Evolutionary conservation across 371 early-diverging fungal species (phyloP).

Genomic region (Mucor velutinosus): DNA sequence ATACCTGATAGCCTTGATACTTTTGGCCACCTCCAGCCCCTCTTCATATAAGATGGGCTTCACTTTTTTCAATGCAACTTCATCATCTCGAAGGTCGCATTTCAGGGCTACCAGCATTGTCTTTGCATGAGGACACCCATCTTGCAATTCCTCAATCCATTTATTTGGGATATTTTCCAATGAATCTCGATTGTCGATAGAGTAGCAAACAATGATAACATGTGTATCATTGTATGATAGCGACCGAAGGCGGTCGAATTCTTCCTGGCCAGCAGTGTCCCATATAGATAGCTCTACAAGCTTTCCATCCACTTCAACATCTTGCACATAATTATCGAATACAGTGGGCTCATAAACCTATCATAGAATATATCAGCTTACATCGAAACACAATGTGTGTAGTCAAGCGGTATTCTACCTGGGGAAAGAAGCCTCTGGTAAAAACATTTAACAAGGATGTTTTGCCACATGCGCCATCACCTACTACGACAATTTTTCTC

Average conservation of each 20-base stretch:
- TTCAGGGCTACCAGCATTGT: slow-evolving; percentile 60
- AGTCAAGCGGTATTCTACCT: slow-evolving; percentile 27
- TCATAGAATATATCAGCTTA: not conserved
- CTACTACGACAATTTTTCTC: slow-evolving; percentile 34
- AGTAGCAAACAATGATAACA: slow-evolving; percentile 60
- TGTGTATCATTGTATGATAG: slow-evolving; percentile 61
- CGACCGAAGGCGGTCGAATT: slow-evolving; percentile 60
- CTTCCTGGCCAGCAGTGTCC: slow-evolving; percentile 91
- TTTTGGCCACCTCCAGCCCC: slow-evolving; percentile 49
- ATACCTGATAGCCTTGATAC: slow-evolving; percentile 51
- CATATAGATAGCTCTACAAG: slow-evolving; percentile 85
- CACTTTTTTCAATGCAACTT: slow-evolving; percentile 16
- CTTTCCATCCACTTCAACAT: slow-evolving; percentile 77
- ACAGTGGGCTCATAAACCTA: slow-evolving; percentile 71
- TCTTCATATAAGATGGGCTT: slow-evolving; percentile 52
- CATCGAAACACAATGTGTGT: not conserved
- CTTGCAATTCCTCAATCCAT: slow-evolving; percentile 56
- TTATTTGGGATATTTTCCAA: slow-evolving; percentile 60
- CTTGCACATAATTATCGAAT: slow-evolving; percentile 88
- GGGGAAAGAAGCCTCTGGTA: slow-evolving; percentile 59
- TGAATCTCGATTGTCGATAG: slow-evolving; percentile 60
- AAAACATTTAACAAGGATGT: slow-evolving; percentile 67
- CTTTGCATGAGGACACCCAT: slow-evolving; percentile 50
- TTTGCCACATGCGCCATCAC: slow-evolving; percentile 73
- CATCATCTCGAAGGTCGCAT: slow-evolving; percentile 59